phyloP scores from a whole-genome alignment of 768 basidiomycete genomes.

The Sarcodon aspratus region DNA sequence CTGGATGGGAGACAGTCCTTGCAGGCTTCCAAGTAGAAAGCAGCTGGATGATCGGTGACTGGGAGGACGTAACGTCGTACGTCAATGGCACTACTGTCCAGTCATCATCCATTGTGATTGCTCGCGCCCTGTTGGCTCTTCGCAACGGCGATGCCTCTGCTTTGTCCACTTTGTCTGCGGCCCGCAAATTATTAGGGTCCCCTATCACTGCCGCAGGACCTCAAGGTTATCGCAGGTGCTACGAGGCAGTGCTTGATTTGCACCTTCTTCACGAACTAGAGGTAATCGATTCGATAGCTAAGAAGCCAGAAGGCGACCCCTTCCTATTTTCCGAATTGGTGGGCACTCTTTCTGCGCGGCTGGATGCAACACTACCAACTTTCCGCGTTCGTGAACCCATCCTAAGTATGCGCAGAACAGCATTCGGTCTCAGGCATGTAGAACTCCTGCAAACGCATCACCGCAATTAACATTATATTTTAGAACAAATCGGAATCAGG shows the following conservation, averaged over 20 bases:
- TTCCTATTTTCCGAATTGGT: slow-evolving; percentile 28
- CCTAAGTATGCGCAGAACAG: slow-evolving; percentile 81
- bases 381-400: slow-evolving; percentile 85
- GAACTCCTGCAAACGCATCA: background rate
- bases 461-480: background rate
- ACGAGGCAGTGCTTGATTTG: slow-evolving; percentile 76
- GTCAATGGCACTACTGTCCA: slow-evolving; percentile 37
- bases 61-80: slow-evolving; percentile 67
- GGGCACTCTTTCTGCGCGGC: slow-evolving; percentile 43
- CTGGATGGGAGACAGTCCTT: slow-evolving; percentile 70
- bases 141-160: slow-evolving; percentile 35
- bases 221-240: slow-evolving; percentile 75
- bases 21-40: slow-evolving; percentile 86
- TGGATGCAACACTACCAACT: slow-evolving; percentile 73
- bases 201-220: slow-evolving; percentile 75
- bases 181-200: slow-evolving; percentile 63
- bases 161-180: slow-evolving; percentile 39
- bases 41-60: slow-evolving; percentile 93
- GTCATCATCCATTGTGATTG: slow-evolving; percentile 60
- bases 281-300: slow-evolving; percentile 37
- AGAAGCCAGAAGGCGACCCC: slow-evolving; percentile 23
- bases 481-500: background rate
- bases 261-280: slow-evolving; percentile 85
- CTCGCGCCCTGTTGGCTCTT: slow-evolving; percentile 72
- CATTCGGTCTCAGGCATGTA: slow-evolving; percentile 50